These are phyloP conservation scores for Cornus florida DNA, from an alignment of 148 eudicot genomes.

Conservation along the genomic window DNA sequence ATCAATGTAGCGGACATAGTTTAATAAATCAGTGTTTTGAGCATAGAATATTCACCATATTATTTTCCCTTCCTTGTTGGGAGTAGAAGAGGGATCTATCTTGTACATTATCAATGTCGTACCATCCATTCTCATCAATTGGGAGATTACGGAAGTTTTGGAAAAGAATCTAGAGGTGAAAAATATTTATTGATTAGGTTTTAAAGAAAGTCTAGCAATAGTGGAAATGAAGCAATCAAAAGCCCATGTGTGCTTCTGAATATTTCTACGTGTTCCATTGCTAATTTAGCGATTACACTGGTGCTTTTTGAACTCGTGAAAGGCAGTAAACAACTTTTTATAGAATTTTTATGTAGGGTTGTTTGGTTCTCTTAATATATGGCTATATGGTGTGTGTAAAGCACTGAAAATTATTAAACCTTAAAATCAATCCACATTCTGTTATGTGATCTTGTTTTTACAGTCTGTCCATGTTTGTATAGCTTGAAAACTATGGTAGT, in stretches of 20 bases:
- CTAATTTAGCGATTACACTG: too few relatives aligned
- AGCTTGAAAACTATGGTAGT: neutral
- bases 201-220: too few relatives aligned
- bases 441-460: neutral
- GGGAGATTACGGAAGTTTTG: too few relatives aligned
- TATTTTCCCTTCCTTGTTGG: neutral
- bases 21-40: neutral
- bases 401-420: neutral
- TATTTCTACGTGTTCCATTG: too few relatives aligned
- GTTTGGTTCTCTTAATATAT: neutral
- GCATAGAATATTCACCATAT: neutral
- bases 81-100: neutral
- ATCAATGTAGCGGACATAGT: neutral
- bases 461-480: neutral
- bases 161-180: too few relatives aligned
- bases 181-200: too few relatives aligned
- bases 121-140: neutral
- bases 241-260: too few relatives aligned
- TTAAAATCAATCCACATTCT: neutral
- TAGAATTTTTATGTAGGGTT: neutral
- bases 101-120: neutral
- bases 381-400: neutral
- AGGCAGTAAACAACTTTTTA: too few relatives aligned
- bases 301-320: neutral
- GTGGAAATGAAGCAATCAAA: too few relatives aligned